Evolutionary conservation across 345 rosid genomes (phyloP).

Genomic region (Corchorus capsularis): DNA sequence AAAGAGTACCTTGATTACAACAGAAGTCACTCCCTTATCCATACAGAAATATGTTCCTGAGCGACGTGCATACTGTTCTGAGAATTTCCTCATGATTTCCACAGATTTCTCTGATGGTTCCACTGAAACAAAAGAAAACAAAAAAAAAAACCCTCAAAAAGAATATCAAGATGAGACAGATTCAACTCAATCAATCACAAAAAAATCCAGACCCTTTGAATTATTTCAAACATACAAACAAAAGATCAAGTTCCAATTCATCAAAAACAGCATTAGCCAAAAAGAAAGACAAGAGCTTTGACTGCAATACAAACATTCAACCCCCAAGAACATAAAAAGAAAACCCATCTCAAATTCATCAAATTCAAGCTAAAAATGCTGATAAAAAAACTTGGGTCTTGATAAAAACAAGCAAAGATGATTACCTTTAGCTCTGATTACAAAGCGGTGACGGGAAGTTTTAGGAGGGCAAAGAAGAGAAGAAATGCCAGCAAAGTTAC

Average conservation of each 20-base stretch:
- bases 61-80: conserved; percentile 92
- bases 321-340: not conserved
- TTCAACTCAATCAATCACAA: conserved; percentile 6
- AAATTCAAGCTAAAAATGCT: not conserved
- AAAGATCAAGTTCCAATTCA: not conserved
- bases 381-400: conserved; percentile 1
- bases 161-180: not conserved
- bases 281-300: not conserved
- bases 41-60: conserved; percentile 94
- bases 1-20: conserved; percentile 77
- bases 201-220: not conserved
- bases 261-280: not conserved
- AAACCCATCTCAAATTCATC: conserved; percentile 16
- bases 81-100: conserved; percentile 96
- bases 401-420: not conserved
- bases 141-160: not conserved
- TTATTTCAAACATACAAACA: not conserved
- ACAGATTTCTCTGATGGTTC: conserved; percentile 90
- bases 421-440: conserved; percentile 52
- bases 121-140: conserved; percentile 36
- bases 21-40: conserved; percentile 93
- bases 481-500: conserved; percentile 45
- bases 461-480: conserved; percentile 39
- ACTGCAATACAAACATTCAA: not conserved
- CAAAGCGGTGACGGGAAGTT: conserved; percentile 40